These are phyloP conservation scores for Apiosordaria backusii DNA, from an alignment of 495 filamentous ascomycete species.

Conservation along the genomic window DNA sequence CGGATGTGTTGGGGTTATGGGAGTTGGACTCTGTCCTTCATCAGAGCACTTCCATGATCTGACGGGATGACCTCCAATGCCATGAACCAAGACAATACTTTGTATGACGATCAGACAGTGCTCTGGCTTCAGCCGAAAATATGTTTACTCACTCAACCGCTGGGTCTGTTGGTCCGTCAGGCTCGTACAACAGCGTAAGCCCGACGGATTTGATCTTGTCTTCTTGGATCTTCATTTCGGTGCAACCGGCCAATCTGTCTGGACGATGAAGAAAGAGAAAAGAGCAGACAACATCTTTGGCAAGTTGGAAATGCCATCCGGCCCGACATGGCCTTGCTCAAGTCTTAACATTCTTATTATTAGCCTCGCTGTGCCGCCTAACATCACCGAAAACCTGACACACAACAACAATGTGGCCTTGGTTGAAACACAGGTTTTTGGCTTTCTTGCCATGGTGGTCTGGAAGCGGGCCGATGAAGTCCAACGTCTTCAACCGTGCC, in stretches of 20 bases:
- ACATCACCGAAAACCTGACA: constrained; percentile 1
- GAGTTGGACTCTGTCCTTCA: constrained; percentile 13
- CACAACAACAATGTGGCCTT: constrained; percentile 4
- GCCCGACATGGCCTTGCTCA: neutral
- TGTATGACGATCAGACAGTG: neutral
- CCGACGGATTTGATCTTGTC: constrained; percentile 32
- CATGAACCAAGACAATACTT: constrained; percentile 38
- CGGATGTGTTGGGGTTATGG: constrained; percentile 14
- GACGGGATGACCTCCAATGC: constrained; percentile 38
- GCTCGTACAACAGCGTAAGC: constrained; percentile 38
- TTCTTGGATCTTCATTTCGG: constrained; percentile 30
- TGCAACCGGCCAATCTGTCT: neutral
- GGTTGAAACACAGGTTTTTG: constrained; percentile 13
- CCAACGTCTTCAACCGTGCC: constrained; percentile 28
- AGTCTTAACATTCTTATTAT: constrained; percentile 13
- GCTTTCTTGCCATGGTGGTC: constrained; percentile 10
- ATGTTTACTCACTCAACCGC: constrained; percentile 33
- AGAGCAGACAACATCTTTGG: constrained; percentile 1
- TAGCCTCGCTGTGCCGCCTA: constrained; percentile 14
- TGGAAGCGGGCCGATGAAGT: constrained; percentile 22
- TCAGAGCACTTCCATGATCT: constrained; percentile 32
- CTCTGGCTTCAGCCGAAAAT: neutral
- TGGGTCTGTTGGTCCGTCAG: constrained; percentile 29
- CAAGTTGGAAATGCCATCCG: neutral
- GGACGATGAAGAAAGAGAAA: neutral